Percentiles rank a stretch among this genome's conserved stretches.
These are phyloP conservation scores for Ustilago crameri DNA, from an alignment of 1,284 basidiomycete species.

Conservation along the genomic window DNA sequence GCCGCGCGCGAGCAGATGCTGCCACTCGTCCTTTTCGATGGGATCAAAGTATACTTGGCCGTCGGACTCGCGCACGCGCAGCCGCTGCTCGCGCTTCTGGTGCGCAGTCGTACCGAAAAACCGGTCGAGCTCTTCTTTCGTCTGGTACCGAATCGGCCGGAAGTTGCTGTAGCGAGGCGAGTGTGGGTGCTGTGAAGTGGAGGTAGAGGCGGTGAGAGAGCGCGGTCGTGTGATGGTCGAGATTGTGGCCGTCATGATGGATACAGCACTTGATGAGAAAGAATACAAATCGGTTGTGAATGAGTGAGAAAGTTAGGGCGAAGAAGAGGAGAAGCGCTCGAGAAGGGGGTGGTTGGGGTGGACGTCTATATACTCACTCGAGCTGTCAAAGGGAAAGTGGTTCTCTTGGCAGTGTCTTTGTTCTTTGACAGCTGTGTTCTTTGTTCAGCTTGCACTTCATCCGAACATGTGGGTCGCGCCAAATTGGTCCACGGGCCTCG, in stretches of 20 bases:
- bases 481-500: too few species aligned
- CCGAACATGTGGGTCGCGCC: too few species aligned
- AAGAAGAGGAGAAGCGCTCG: slow-evolving; percentile 5
- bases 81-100: slow-evolving; percentile 38
- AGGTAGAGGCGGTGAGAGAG: neutral
- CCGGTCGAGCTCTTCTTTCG: slow-evolving; percentile 46
- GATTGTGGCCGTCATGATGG: neutral
- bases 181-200: neutral
- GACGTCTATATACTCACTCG: neutral
- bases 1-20: slow-evolving; percentile 19
- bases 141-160: slow-evolving; percentile 46
- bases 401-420: too few species aligned
- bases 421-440: too few species aligned
- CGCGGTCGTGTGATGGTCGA: neutral
- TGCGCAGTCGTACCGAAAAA: slow-evolving; percentile 47
- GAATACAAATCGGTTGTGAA: neutral
- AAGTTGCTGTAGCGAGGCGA: slow-evolving; percentile 30
- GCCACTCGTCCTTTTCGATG: slow-evolving; percentile 43
- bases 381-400: neutral
- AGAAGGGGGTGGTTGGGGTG: too few species aligned
- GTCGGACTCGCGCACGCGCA: slow-evolving; percentile 43
- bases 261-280: neutral
- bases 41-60: slow-evolving; percentile 45
- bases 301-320: neutral
- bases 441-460: too few species aligned